Base-by-base conservation (phyloP, 441 rosid genomes). In the Jatropha multifida region DNA sequence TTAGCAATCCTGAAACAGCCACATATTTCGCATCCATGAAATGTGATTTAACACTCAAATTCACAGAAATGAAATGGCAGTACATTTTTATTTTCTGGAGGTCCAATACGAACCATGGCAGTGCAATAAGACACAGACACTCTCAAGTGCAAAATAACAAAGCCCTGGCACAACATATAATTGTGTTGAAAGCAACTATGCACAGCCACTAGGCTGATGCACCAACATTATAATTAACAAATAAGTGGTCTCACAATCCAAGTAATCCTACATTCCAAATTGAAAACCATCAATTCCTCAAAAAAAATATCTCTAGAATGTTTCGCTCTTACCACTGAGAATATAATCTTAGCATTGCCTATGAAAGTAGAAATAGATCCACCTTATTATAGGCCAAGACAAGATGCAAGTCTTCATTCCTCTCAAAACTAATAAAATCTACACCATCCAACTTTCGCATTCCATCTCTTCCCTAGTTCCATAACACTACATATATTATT, bases 401-500 rank as follows among this genome's bases (percentile, higher is more conserved):
- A 73, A 15, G 15, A 73, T 38, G 23, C 49, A 73, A 49, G n/a
- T 51, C 8, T 51, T 52, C 20, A 37, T 73, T 37, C n/a, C 51
- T 49, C 49, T 18, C 37, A 18, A 40, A 20, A 73, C 48, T 68
- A 73, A 12, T 32, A 32, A 38, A 51, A 49, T 5, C 23, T 20
- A 64, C 4, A 38, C 51, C 2, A 52, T 14, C 20, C 64, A 74
- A 65, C 15, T 20, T 41, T 6, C 40, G 23, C 38, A 73, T 13
- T n/a, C 51, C 60, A 51, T 23, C 14, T 1, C 12, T 51, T 5
- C n/a, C 37, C 54, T 13, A 27, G 1, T 13, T 73, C 63, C 49
- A 71, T 27, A 73, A 26, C 26, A 60, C 6, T 17, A 49, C 18
- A 18, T 23, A 18, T 52, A 7, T 11, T 13, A 8, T 26, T 14